Evolutionary conservation across 2,329 filamentous ascomycete genomes (phyloP).

Genomic region (Pseudogymnoascus sp.): DNA sequence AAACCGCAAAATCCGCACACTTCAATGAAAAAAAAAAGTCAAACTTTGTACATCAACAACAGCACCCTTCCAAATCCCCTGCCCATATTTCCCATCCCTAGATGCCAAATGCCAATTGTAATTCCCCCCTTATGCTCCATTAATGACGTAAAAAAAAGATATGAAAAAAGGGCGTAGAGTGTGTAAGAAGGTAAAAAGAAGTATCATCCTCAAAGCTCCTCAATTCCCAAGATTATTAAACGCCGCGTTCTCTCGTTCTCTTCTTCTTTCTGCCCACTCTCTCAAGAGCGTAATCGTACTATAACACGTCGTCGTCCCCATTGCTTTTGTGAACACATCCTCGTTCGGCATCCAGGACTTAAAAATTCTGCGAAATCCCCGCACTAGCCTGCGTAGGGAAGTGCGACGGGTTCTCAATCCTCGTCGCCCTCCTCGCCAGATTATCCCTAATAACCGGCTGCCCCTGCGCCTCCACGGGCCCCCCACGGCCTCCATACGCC

Average conservation of each 20-base stretch:
- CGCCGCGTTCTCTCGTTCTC: neutral
- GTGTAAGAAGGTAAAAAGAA: neutral
- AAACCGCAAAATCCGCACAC: too few species aligned
- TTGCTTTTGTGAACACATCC: neutral
- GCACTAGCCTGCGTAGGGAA: slow-evolving; percentile 85
- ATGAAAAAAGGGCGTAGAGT: neutral
- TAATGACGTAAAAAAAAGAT: neutral
- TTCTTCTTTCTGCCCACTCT: neutral
- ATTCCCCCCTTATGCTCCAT: neutral
- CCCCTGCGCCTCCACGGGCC: slow-evolving; percentile 37
- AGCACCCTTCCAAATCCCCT: neutral
- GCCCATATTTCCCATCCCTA: neutral
- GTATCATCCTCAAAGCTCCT: neutral
- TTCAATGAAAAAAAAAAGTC: neutral
- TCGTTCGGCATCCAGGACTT: slow-evolving; percentile 19
- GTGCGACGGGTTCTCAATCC: slow-evolving; percentile 84
- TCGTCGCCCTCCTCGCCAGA: slow-evolving; percentile 81
- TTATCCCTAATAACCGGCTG: slow-evolving; percentile 91
- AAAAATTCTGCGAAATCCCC: slow-evolving; percentile 97
- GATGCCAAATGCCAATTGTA: neutral
- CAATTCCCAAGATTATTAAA: neutral
- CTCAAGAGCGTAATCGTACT: neutral
- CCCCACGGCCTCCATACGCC: slow-evolving; percentile 28
- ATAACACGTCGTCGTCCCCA: neutral
- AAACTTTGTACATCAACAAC: neutral